These are phyloP conservation scores for Tricholoma bakamatsutake DNA, from an alignment of 768 basidiomycete species.

Conservation along the genomic window DNA sequence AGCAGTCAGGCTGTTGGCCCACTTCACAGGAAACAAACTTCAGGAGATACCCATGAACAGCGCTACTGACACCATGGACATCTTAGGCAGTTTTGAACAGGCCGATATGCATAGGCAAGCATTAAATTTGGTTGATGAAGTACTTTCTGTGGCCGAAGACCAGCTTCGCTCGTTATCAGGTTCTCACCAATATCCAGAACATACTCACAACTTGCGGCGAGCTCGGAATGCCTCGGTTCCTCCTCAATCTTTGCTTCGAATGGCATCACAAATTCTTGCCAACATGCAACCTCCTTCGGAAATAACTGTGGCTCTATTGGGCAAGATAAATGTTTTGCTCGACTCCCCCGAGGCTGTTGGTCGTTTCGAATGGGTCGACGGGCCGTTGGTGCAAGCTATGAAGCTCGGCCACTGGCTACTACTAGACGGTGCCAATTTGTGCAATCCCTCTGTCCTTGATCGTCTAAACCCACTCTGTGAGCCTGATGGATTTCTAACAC, in stretches of 20 bases:
- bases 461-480: slow-evolving; percentile 96
- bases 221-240: slow-evolving; percentile 9
- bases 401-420: slow-evolving; percentile 85
- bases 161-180: slow-evolving; percentile 30
- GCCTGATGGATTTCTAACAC: slow-evolving; percentile 68
- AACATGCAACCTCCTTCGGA: slow-evolving; percentile 2
- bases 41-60: slow-evolving; percentile 75
- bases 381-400: slow-evolving; percentile 82
- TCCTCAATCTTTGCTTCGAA: slow-evolving; percentile 8
- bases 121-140: slow-evolving; percentile 31
- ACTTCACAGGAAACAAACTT: slow-evolving; percentile 61
- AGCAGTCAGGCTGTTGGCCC: slow-evolving; percentile 63
- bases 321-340: slow-evolving; percentile 18
- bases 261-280: slow-evolving; percentile 12
- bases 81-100: slow-evolving; percentile 95
- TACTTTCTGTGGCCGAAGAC: slow-evolving; percentile 32
- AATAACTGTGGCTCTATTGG: slow-evolving; percentile 11
- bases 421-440: slow-evolving; percentile 90
- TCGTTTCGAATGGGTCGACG: slow-evolving; percentile 93
- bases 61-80: slow-evolving; percentile 89
- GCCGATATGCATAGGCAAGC: slow-evolving; percentile 49
- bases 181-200: slow-evolving; percentile 20
- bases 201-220: slow-evolving; percentile 16
- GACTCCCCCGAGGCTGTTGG: slow-evolving; percentile 30
- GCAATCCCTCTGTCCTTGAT: slow-evolving; percentile 93